Conservation (phyloP, 1,284 basidiomycete genomes). For the Sanguinoderma infundibulare region DNA sequence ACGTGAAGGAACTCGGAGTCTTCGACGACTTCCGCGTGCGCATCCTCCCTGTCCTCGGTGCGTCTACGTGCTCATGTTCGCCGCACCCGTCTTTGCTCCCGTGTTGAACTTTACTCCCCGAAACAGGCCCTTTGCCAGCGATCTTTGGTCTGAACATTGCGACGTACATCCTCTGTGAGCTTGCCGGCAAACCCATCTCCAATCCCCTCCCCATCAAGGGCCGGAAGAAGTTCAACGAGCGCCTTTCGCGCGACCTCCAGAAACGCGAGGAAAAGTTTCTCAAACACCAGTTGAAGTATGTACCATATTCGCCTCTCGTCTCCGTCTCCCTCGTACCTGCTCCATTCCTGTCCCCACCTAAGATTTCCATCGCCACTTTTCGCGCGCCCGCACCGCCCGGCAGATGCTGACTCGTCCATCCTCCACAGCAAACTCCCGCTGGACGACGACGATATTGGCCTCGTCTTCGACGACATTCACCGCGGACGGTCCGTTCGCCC, state of each 20-base stretch:
- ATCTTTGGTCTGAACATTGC: slow-evolving; percentile 90
- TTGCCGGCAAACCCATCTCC: slow-evolving; percentile 81
- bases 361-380: too few species aligned
- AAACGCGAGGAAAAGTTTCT: slow-evolving; percentile 71
- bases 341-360: background rate
- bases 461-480: slow-evolving; percentile 88
- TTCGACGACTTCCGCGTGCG: slow-evolving; percentile 95
- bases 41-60: slow-evolving; percentile 86
- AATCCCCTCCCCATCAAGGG: slow-evolving; percentile 87
- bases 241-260: slow-evolving; percentile 77
- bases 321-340: too few species aligned
- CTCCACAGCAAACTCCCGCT: slow-evolving; percentile 69
- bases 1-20: slow-evolving; percentile 88
- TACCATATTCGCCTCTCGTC: background rate
- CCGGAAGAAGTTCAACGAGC: slow-evolving; percentile 83
- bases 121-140: slow-evolving; percentile 76
- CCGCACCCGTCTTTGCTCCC: background rate
- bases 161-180: slow-evolving; percentile 84
- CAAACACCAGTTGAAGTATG: slow-evolving; percentile 43
- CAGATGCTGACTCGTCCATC: background rate
- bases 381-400: too few species aligned
- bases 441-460: slow-evolving; percentile 79
- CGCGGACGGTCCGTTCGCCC: slow-evolving; percentile 82
- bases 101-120: slow-evolving; percentile 6
- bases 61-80: too few species aligned